Evolutionary conservation across 2,329 filamentous ascomycete genomes (phyloP).

Genomic region (Pseudomassariella vexata): DNA sequence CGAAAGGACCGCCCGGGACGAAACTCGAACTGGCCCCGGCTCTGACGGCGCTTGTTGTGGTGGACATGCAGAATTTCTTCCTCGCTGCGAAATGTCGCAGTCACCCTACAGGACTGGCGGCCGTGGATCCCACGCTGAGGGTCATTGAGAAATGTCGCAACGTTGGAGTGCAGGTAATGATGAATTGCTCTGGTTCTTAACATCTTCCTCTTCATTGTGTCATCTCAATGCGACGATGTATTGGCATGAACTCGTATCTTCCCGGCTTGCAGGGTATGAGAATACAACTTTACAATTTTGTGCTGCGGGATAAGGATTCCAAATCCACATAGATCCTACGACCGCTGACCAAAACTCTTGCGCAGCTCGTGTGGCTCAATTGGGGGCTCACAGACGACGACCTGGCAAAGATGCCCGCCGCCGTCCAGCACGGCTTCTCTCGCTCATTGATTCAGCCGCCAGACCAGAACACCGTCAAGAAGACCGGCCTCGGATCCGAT

Average conservation of each 20-base stretch:
- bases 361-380: constrained; percentile 47
- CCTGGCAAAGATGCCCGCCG: constrained; percentile 42
- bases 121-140: constrained; percentile 30
- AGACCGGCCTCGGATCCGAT: constrained; percentile 38
- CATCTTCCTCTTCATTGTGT: background rate
- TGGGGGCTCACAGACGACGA: constrained; percentile 52
- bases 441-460: constrained; percentile 23
- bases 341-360: no score
- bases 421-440: constrained; percentile 41
- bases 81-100: constrained; percentile 34
- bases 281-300: background rate
- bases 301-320: background rate
- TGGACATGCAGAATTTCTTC: constrained; percentile 51
- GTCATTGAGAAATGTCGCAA: constrained; percentile 40
- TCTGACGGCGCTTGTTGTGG: constrained; percentile 40
- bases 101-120: constrained; percentile 34
- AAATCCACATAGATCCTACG: no score
- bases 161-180: constrained; percentile 38
- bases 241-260: background rate
- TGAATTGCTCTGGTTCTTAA: no score
- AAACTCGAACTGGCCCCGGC: constrained; percentile 31
- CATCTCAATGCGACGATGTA: background rate
- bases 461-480: constrained; percentile 9
- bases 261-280: background rate
- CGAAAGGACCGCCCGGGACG: constrained; percentile 19